Conservation (phyloP, 139 green algal genomes). For the Coelastrella sp. region DNA sequence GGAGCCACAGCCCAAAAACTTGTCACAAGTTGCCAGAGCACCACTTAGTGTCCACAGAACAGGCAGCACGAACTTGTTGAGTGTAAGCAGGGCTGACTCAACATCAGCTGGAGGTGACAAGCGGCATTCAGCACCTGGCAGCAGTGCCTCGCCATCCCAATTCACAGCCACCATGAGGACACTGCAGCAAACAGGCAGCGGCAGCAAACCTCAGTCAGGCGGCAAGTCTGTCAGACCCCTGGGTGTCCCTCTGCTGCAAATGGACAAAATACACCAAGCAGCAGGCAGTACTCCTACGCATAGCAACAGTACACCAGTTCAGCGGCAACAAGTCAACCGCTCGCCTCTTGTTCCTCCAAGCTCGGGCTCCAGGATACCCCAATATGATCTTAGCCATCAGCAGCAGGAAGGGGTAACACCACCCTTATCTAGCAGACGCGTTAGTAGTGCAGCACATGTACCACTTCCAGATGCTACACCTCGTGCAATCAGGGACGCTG, state of each 20-base stretch:
- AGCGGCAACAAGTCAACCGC: not conserved
- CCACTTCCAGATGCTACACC: conserved; percentile 40
- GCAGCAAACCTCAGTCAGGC: not conserved
- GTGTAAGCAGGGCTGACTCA: not conserved
- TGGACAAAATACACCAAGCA: conserved; percentile 6
- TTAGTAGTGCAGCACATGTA: conserved; percentile 20
- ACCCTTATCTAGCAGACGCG: not conserved
- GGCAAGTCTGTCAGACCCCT: not conserved
- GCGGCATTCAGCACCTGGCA: no score
- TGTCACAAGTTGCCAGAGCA: not conserved
- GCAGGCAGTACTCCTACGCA: no score
- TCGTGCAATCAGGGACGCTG: not conserved
- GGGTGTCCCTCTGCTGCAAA: conserved; percentile 7
- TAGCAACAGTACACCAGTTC: not conserved
- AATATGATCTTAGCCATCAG: not conserved
- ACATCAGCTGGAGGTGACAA: no score
- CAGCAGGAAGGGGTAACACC: not conserved
- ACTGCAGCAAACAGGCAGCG: conserved; percentile 1
- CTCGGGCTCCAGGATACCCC: conserved; percentile 8
- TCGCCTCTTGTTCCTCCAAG: not conserved
- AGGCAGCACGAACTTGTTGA: not conserved
- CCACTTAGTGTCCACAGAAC: not conserved
- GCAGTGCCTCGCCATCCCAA: not conserved
- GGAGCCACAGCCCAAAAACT: not conserved
- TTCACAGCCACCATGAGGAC: conserved; percentile 42